A percentile compares a stretch with the other conserved stretches of the same genome.
Evolutionary conservation across 2,329 filamentous ascomycete genomes (phyloP).

Genomic region (Trichophyton verrucosum): DNA sequence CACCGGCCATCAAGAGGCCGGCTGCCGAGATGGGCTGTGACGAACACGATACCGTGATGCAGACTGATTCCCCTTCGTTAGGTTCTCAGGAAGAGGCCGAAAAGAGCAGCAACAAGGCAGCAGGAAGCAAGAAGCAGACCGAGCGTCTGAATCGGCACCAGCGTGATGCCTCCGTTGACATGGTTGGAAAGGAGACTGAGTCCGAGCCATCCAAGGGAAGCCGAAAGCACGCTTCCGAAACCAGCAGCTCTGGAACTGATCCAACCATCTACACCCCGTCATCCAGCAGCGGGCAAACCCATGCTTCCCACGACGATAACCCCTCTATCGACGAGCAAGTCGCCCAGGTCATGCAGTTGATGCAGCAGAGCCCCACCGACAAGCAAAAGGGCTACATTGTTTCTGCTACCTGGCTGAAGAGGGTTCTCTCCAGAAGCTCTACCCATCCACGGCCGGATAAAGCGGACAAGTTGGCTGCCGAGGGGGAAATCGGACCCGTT

Average conservation of each 20-base stretch:
- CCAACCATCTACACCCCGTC: conserved; percentile 26
- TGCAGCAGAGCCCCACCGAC: conserved; percentile 47
- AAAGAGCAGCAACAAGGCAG: conserved; percentile 4
- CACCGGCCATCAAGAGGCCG: conserved; percentile 33
- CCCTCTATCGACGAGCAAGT: conserved; percentile 59
- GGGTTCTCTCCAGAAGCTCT: conserved; percentile 54
- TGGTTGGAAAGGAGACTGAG: conserved; percentile 25
- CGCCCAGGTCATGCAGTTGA: conserved; percentile 52
- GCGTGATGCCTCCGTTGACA: conserved; percentile 33
- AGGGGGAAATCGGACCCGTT: conserved; percentile 61
- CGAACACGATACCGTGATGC: conserved; percentile 21
- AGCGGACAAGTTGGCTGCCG: conserved; percentile 45
- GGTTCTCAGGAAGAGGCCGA: neutral
- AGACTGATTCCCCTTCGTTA: conserved; percentile 7
- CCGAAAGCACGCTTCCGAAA: conserved; percentile 17
- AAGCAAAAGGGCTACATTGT: conserved; percentile 67
- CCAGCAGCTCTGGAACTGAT: conserved; percentile 23
- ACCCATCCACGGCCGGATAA: conserved; percentile 45
- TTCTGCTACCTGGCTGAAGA: conserved; percentile 64
- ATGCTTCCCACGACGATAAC: conserved; percentile 11
- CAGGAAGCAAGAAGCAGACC: conserved; percentile 15
- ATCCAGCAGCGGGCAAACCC: conserved; percentile 18
- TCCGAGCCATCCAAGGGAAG: neutral
- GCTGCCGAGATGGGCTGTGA: conserved; percentile 43
- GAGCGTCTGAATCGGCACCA: conserved; percentile 14